Evolutionary conservation across 2,329 filamentous ascomycete species (phyloP).

Genomic region (Pezicula radicicola): DNA sequence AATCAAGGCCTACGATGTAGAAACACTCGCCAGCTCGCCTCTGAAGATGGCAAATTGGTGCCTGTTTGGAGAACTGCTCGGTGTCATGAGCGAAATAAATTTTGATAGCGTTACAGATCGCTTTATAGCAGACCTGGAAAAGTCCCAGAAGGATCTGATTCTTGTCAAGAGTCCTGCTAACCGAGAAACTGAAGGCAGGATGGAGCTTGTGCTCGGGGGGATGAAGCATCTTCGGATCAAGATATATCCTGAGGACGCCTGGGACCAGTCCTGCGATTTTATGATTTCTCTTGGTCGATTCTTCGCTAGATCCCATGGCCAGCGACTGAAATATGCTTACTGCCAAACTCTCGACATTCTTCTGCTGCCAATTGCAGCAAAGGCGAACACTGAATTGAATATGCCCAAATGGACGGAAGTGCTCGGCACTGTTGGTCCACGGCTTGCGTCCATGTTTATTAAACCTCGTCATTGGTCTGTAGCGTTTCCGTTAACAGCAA

Average conservation of each 20-base stretch:
- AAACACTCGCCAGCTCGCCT: constrained; percentile 73
- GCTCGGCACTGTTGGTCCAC: constrained; percentile 71
- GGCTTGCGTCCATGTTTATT: constrained; percentile 78
- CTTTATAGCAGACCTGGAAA: constrained; percentile 78
- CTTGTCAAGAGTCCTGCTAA: constrained; percentile 62
- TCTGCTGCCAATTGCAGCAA: constrained; percentile 81
- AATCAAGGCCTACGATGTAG: constrained; percentile 81
- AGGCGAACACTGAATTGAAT: constrained; percentile 72
- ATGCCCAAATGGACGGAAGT: constrained; percentile 86
- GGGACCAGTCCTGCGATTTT: constrained; percentile 87
- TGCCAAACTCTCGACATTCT: constrained; percentile 88
- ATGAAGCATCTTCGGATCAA: constrained; percentile 88
- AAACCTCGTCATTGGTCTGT: constrained; percentile 92
- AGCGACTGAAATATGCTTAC: constrained; percentile 88
- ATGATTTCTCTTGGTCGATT: constrained; percentile 77
- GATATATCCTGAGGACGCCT: constrained; percentile 68
- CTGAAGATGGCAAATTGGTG: constrained; percentile 94
- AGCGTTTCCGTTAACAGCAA: constrained; percentile 83
- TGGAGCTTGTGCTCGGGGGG: constrained; percentile 82
- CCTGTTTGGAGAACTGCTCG: constrained; percentile 86
- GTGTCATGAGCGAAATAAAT: constrained; percentile 93
- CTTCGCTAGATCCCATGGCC: constrained; percentile 82
- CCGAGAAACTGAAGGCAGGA: constrained; percentile 72
- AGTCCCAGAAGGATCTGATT: constrained; percentile 71
- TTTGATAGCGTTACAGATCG: constrained; percentile 80